These are phyloP conservation scores for Stagonosporopsis chrysanthemi DNA, from an alignment of 2,329 filamentous ascomycete species.

Conservation along the genomic window DNA sequence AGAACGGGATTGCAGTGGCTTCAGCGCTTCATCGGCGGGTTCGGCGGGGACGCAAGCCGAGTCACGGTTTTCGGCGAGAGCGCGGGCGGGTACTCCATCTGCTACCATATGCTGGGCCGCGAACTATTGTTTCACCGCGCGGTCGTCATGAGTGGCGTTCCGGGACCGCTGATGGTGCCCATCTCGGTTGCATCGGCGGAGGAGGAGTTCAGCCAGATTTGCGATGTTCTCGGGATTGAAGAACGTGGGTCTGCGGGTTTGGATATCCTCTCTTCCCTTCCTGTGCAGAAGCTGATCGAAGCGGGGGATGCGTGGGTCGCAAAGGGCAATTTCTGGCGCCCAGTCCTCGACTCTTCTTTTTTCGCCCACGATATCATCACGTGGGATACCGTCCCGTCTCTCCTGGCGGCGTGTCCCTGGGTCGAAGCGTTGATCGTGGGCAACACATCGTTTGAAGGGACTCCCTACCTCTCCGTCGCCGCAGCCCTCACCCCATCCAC, in stretches of 20 bases:
- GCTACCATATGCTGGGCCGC: slow-evolving; percentile 27
- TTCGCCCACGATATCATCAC: neutral
- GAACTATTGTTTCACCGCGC: slow-evolving; percentile 32
- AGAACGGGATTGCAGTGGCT: slow-evolving; percentile 48
- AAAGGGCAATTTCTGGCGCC: neutral
- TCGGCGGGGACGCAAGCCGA: slow-evolving; percentile 43
- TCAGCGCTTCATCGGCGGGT: slow-evolving; percentile 42
- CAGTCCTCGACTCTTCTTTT: neutral
- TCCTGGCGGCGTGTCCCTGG: neutral
- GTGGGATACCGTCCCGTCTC: neutral
- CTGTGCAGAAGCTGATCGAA: neutral
- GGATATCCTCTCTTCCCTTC: neutral
- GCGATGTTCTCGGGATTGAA: neutral
- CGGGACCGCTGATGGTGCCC: slow-evolving; percentile 20
- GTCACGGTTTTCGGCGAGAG: slow-evolving; percentile 55
- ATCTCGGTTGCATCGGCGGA: neutral
- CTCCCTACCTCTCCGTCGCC: neutral
- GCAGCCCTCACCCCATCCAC: slow-evolving; percentile 19
- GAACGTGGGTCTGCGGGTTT: neutral
- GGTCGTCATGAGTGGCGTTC: slow-evolving; percentile 32
- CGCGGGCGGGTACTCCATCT: slow-evolving; percentile 49
- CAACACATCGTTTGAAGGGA: slow-evolving; percentile 6
- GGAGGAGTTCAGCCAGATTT: neutral
- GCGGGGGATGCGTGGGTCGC: neutral
- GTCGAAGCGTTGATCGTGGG: neutral